phyloP scores from a whole-genome alignment of 192 early-diverging fungal species.

The Powellomyces hirtus region DNA sequence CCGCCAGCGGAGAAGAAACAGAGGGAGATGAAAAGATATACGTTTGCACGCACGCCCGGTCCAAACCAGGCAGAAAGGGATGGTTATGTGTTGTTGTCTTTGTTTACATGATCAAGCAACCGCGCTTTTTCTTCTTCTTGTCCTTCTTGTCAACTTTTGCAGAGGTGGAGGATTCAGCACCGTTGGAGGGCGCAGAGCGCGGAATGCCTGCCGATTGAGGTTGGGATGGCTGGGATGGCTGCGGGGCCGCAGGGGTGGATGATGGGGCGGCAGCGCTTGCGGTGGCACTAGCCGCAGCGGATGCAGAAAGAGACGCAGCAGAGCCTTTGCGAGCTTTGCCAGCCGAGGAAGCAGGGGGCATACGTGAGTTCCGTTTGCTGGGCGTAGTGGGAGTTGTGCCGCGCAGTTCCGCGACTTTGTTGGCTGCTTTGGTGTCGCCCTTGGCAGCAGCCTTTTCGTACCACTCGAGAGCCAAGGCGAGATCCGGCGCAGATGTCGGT shows the following conservation, averaged over 20 bases:
- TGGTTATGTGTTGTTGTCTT: too few species aligned
- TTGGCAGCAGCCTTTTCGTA: constrained; percentile 32
- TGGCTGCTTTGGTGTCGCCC: constrained; percentile 35
- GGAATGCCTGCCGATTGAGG: background rate
- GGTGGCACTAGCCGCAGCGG: background rate
- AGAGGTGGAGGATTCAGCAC: background rate
- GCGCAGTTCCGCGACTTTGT: constrained; percentile 31
- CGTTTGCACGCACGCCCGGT: too few species aligned
- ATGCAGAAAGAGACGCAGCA: background rate
- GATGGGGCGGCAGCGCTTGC: background rate
- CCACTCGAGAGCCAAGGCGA: constrained; percentile 7
- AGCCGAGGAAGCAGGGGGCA: background rate
- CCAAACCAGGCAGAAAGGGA: too few species aligned
- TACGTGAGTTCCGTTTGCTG: background rate
- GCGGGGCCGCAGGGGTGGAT: background rate
- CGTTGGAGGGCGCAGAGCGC: background rate
- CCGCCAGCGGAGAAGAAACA: too few species aligned
- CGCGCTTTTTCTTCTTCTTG: constrained; percentile 12
- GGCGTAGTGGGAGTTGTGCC: background rate
- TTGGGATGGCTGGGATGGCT: background rate
- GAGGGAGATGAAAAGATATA: too few species aligned
- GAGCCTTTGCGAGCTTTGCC: background rate
- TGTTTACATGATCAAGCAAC: constrained; percentile 18
- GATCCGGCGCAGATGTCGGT: background rate
- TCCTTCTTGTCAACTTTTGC: background rate